Conservation (phyloP, 2,329 filamentous ascomycete species). For the Colletotrichum filicis region DNA sequence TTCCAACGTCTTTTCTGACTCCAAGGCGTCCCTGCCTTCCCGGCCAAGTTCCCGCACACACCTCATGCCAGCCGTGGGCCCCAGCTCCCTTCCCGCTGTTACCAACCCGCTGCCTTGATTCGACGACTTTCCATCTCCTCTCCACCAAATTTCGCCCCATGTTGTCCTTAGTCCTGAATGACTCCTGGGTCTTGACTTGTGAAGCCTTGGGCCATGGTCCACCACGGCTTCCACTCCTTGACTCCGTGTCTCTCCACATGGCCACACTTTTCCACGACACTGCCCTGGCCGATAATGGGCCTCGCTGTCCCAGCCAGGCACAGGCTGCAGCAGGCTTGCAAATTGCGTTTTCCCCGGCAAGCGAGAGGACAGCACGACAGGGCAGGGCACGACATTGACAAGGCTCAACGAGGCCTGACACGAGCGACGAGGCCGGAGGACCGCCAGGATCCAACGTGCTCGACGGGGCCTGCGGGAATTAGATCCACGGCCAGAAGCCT, state of each 20-base stretch:
- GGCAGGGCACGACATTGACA: slow-evolving; percentile 24
- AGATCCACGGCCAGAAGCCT: slow-evolving; percentile 30
- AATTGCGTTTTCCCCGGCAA: slow-evolving; percentile 13
- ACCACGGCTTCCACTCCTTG: slow-evolving; percentile 4
- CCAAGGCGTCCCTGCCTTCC: neutral
- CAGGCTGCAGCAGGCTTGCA: slow-evolving; percentile 3
- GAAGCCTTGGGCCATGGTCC: no score
- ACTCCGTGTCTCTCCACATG: slow-evolving; percentile 28
- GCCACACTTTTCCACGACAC: slow-evolving; percentile 29
- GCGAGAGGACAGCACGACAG: slow-evolving; percentile 21
- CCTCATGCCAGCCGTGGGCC: slow-evolving; percentile 15
- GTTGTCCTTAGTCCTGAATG: neutral
- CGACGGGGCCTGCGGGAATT: slow-evolving; percentile 32
- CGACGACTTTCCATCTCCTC: slow-evolving; percentile 10
- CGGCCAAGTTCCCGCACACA: slow-evolving; percentile 6
- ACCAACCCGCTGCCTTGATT: slow-evolving; percentile 17
- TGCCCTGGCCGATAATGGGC: slow-evolving; percentile 20
- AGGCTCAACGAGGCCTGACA: neutral
- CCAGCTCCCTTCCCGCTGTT: slow-evolving; percentile 6
- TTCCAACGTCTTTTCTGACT: neutral
- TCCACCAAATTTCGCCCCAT: slow-evolving; percentile 24
- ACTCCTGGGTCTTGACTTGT: no score
- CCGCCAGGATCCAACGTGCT: slow-evolving; percentile 13
- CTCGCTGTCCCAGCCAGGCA: neutral
- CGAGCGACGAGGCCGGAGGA: neutral